Evolutionary conservation across 352 stramenopile species (phyloP), one percentile per base, ranked within the genome.

Genomic region (Phytophthora vignae): DNA sequence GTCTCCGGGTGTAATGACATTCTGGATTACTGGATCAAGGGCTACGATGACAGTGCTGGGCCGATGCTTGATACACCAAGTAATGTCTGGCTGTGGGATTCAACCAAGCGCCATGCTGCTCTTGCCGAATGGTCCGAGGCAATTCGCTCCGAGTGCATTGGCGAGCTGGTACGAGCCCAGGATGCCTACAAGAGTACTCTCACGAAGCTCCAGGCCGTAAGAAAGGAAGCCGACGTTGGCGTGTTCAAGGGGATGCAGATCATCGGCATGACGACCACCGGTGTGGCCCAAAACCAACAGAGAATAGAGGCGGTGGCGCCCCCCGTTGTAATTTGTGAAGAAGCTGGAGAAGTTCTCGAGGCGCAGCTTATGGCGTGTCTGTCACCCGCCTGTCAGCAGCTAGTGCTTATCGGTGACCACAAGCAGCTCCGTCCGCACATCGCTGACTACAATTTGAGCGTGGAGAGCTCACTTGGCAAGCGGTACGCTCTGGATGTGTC

Each of bases 371-470:
- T 91, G 58, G 74, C 81, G 38, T 90, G 84, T 49, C 63, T 95
- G 40, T 81, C 79, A 22, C 73, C 81, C 17, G 67, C 72, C 0
- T 94, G 81, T 29, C 83, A 97, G 55, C 90, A 97, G 64, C 67
- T 98, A 3, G 88, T 97, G 55, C 61, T 96, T 17, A 98, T 98
- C 73, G 92, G 90, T 21, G 92, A 97, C 63, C 92, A 98, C 72
- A 74, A 91, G 59, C 92, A 98, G 65, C 71, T 98, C 27, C 82
- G 90, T 12, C 92, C 92, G 1, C 86, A 91, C 19, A 80, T 94
- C 50, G 78, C 85, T 17, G 79, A 83, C 27, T 88, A 94, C 74
- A 83, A 83, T 4, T 74, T 97, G 1, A 93, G 84, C 21, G 82
- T 85, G 44, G 80, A 88, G 44, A 83, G 75, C 22, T 40, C 72